Percentiles rank a stretch among this genome's conserved stretches.
phyloP scores from a whole-genome alignment of 169 alveolate genomes.

The Eimeria acervulina region DNA sequence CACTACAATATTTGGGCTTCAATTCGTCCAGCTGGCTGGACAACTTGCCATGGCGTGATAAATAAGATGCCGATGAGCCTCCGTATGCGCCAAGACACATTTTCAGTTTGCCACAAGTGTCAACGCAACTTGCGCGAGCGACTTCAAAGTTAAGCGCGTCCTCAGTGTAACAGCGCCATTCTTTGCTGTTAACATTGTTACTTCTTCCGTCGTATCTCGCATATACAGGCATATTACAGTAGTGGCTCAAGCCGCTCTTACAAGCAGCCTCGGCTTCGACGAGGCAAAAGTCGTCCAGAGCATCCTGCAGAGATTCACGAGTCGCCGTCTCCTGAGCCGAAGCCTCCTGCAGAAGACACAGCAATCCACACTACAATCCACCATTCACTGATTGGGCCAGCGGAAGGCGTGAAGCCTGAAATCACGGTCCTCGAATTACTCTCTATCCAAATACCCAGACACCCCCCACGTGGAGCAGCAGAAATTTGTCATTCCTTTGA shows the following conservation, averaged over 20 bases:
- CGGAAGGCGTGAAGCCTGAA: too few relatives aligned
- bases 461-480: too few relatives aligned
- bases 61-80: neutral
- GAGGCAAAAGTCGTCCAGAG: neutral
- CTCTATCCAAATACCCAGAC: too few relatives aligned
- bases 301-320: conserved; percentile 3
- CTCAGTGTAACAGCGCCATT: conserved; percentile 27
- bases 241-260: neutral
- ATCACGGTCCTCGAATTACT: too few relatives aligned
- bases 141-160: neutral
- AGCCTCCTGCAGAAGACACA: neutral
- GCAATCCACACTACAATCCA: neutral
- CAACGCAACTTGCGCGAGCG: conserved; percentile 18
- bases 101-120: conserved; percentile 11
- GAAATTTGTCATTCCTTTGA: too few relatives aligned
- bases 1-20: neutral
- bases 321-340: neutral
- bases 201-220: conserved; percentile 17
- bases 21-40: neutral
- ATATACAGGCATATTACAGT: neutral
- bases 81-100: conserved; percentile 42
- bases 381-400: neutral
- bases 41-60: neutral
- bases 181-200: neutral
- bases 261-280: neutral